Evolutionary conservation across 192 early-diverging fungal genomes (phyloP).

Genomic region (Polychytrium aggregatum): DNA sequence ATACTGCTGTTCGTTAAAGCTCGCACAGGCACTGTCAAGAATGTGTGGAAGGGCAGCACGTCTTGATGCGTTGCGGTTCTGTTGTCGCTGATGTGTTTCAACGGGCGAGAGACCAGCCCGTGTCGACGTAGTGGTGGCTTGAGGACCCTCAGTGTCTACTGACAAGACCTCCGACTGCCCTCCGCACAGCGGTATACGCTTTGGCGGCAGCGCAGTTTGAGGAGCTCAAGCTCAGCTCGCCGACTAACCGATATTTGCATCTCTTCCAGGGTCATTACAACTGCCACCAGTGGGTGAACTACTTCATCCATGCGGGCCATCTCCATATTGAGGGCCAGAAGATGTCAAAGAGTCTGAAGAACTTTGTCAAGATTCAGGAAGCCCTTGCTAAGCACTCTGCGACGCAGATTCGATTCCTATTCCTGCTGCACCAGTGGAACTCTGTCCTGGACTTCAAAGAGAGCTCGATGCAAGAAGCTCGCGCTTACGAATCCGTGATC

Average conservation of each 20-base stretch:
- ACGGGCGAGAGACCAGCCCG: no score
- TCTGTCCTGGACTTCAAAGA: slow-evolving; percentile 73
- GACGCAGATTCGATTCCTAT: slow-evolving; percentile 81
- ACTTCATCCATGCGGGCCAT: slow-evolving; percentile 95
- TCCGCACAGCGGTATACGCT: no score
- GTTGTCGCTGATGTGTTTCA: no score
- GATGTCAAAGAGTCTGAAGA: slow-evolving; percentile 98
- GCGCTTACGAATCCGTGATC: slow-evolving; percentile 62
- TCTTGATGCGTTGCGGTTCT: no score
- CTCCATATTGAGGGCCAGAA: slow-evolving; percentile 90
- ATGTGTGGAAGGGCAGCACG: no score
- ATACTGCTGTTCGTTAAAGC: no score
- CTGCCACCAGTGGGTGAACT: slow-evolving; percentile 95
- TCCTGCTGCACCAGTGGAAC: slow-evolving; percentile 82
- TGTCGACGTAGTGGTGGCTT: no score
- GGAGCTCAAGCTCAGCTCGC: neutral
- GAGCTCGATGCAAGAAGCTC: slow-evolving; percentile 63
- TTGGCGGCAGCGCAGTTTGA: neutral
- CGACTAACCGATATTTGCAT: no score
- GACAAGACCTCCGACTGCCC: no score
- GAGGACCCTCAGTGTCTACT: no score
- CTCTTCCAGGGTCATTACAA: slow-evolving; percentile 63
- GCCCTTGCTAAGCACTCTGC: slow-evolving; percentile 69
- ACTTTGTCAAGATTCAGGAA: slow-evolving; percentile 87
- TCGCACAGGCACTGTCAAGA: no score